Base-by-base conservation (phyloP, 176 grass and related monocot species). In the Lolium multiflorum region DNA sequence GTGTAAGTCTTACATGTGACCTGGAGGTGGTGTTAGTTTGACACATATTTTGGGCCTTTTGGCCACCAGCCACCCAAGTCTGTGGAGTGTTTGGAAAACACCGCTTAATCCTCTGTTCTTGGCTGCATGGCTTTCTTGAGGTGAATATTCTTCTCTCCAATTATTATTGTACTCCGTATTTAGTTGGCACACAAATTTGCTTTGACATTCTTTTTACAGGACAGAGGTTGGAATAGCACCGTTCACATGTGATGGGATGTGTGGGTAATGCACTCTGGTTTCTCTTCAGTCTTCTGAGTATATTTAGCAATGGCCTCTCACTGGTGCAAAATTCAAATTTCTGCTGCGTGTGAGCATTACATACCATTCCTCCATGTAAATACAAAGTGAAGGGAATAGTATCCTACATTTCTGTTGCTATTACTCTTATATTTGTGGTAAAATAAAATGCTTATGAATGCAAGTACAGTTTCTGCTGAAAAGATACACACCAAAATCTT, bases 141-240 rank as follows among this genome's bases (percentile, higher is more conserved):
- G 83, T 90, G 16, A 72, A 37, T 48, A 82, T 55, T 71, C 48
- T 63, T 82, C 28, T 71, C 24, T 44, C 38, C 49, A 46, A 20
- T 74, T 68, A 84, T 8, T 56, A 55, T 37, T 61, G 38, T 52
- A 35, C 31, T 35, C 31, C 2, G 31, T 35, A 44, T 21, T 71
- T 57, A 20, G 13, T 76, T 87, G 17, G 31, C 28, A 73, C 15
- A 28, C 46, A 67, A 20, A 21, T 44, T 79, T 31, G 57, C 46
- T 43, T 83, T 64, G 22, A 21, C 15, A 69, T 86, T 47, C 3
- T 44, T 58, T 86, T 76, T 16, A 21, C 51, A 90, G 80, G 89
- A 66, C 28, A 79, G 79, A 74, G 37, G 56, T 72, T 56, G 21
- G 72, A 7, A 54, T 60, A 44, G 44, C 16, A 11, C 31, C 52